phyloP scores from a whole-genome alignment of 176 grass and related monocot genomes.

The Ensete ventricosum region DNA sequence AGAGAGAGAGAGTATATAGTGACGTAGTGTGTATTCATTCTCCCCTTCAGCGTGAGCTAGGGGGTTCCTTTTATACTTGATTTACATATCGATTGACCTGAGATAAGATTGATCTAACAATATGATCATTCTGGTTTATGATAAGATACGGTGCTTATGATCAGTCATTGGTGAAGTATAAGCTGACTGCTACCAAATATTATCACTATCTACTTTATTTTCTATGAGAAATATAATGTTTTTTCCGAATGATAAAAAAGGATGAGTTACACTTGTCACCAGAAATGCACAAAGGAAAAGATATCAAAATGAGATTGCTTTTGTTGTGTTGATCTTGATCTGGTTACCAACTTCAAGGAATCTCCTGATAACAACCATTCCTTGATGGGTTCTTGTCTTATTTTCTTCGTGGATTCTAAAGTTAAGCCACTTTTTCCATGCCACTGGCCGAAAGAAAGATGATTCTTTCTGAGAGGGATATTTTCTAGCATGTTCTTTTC shows the following conservation, averaged over 20 bases:
- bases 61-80: too few species aligned
- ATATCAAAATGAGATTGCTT: background rate
- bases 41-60: too few species aligned
- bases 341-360: background rate
- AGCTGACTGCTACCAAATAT: too few species aligned
- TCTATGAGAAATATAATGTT: background rate
- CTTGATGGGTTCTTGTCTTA: background rate
- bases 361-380: background rate
- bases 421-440: background rate
- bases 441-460: background rate
- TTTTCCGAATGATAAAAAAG: background rate
- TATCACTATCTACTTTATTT: background rate
- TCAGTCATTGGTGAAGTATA: too few species aligned
- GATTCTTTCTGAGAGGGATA: background rate
- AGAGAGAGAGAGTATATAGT: too few species aligned
- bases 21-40: too few species aligned
- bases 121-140: too few species aligned
- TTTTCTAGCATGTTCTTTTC: background rate
- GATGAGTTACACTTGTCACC: too few species aligned
- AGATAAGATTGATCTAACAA: too few species aligned
- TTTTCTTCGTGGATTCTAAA: background rate
- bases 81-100: too few species aligned
- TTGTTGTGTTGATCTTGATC: background rate
- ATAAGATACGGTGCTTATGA: too few species aligned
- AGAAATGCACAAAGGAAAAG: background rate